These are phyloP conservation scores for Lasiosphaeriaceae sp. DNA, from an alignment of 495 filamentous ascomycete genomes.

Conservation along the genomic window DNA sequence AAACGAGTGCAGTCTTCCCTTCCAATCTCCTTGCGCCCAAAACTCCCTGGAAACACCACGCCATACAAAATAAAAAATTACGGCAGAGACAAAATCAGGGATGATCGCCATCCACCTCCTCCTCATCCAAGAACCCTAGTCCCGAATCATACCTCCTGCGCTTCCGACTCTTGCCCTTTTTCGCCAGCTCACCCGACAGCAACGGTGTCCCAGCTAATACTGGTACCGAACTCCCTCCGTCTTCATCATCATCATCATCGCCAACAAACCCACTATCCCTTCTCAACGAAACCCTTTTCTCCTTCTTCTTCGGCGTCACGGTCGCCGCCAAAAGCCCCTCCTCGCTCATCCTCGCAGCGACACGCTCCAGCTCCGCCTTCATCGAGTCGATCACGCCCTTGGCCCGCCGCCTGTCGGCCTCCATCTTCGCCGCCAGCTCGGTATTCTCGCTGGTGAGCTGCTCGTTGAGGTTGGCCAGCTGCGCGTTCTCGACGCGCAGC, in stretches of 20 bases:
- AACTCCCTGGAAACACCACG: no score
- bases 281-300: conserved; percentile 3
- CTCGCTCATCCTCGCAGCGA: conserved; percentile 33
- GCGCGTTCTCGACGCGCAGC: conserved; percentile 35
- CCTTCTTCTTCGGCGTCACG: conserved; percentile 14
- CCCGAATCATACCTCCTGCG: conserved; percentile 57
- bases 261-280: conserved; percentile 11
- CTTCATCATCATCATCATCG: conserved; percentile 1
- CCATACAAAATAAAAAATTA: not conserved
- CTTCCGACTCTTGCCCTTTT: conserved; percentile 31
- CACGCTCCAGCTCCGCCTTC: conserved; percentile 39
- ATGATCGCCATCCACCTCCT: conserved; percentile 37
- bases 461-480: conserved; percentile 20
- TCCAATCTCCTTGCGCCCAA: no score
- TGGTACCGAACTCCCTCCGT: not conserved
- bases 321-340: conserved; percentile 35
- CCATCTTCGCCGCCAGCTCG: conserved; percentile 25
- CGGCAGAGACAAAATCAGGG: not conserved
- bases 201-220: conserved; percentile 5
- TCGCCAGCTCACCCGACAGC: conserved; percentile 31
- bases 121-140: conserved; percentile 60
- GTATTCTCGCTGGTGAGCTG: conserved; percentile 35
- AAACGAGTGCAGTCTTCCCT: no score
- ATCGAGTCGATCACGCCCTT: conserved; percentile 51
- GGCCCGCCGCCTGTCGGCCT: conserved; percentile 45